Evolutionary conservation across 2,329 filamentous ascomycete species (phyloP), one percentile per base, ranked within the genome.

Genomic region (Fusarium sp.): DNA sequence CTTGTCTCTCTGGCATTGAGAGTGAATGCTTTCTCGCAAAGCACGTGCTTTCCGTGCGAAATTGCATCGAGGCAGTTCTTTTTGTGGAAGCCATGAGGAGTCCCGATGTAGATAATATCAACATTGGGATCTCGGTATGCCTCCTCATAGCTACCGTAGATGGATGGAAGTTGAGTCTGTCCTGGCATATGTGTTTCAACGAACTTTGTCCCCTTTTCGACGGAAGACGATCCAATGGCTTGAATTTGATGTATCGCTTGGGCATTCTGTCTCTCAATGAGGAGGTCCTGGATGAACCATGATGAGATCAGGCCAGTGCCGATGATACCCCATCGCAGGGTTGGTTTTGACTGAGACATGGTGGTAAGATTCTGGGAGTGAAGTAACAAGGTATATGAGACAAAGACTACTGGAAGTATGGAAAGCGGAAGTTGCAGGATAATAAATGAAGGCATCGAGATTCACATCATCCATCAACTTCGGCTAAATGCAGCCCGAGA

Each of bases 11-110:
- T 73, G 0, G 82, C 81, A 22, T 82, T 86, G 41, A 86, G 66
- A 0, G 83, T 79, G 63, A 87, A 85, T 0, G 85, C 77, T 72
- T 87, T 87, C 68, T 87, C 85, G 66, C 85, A 86, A 0, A 87
- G 78, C 1, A 86, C 78, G 45, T 85, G 79, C 67, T 87, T 87
- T 2, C 84, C 83, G 4, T 80, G 78, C 0, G 74, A 73, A 33
- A 86, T 86, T 1, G 84, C 85, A 41, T 84, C 82, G 6, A 86
- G 80, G 36, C 82, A 84, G 63, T 84, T 83, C 36, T 82, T 78
- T 68, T 82, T 83, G 75, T 87, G 85, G 59, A 86, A 84, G 35
- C 79, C 81, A 66, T 86, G 84, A 0, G 85, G 85, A 13, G 82
- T 85, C 41, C 84, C 85, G 45, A 87, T 83, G 75, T 87, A 86